Conservation (phyloP, 2,329 filamentous ascomycete species). For the Sphaceloma murrayae region DNA sequence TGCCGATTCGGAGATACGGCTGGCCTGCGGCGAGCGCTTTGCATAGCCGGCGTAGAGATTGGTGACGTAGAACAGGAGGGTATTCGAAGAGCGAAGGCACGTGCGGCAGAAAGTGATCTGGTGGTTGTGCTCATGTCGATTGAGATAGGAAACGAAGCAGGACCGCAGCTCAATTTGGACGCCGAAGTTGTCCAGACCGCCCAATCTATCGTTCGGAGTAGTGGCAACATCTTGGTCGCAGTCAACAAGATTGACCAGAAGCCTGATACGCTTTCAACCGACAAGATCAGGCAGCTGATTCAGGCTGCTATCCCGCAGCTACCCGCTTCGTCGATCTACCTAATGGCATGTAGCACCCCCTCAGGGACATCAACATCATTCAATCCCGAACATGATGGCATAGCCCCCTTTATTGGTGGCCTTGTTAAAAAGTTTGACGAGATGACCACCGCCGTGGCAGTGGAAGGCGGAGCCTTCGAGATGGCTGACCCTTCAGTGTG, state of each 20-base stretch:
- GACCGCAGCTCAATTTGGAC: constrained; percentile 36
- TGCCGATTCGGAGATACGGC: constrained; percentile 95
- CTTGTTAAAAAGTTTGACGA: constrained; percentile 58
- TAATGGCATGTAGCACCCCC: constrained; percentile 58
- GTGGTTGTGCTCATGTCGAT: constrained; percentile 72
- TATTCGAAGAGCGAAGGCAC: constrained; percentile 73
- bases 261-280: constrained; percentile 25
- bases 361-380: background rate
- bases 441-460: constrained; percentile 50
- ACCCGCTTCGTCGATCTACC: constrained; percentile 40
- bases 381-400: constrained; percentile 48
- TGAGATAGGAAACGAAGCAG: too few relatives aligned
- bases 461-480: constrained; percentile 29
- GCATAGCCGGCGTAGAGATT: constrained; percentile 35
- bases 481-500: constrained; percentile 53
- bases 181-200: constrained; percentile 48
- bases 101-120: constrained; percentile 74
- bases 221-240: constrained; percentile 47
- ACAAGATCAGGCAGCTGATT: constrained; percentile 25
- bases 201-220: constrained; percentile 39
- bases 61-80: constrained; percentile 79
- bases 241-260: constrained; percentile 53
- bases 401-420: constrained; percentile 57
- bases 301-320: constrained; percentile 36
- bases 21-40: constrained; percentile 55